phyloP scores from a whole-genome alignment of 2,329 filamentous ascomycete genomes.

The Colletotrichum musae region DNA sequence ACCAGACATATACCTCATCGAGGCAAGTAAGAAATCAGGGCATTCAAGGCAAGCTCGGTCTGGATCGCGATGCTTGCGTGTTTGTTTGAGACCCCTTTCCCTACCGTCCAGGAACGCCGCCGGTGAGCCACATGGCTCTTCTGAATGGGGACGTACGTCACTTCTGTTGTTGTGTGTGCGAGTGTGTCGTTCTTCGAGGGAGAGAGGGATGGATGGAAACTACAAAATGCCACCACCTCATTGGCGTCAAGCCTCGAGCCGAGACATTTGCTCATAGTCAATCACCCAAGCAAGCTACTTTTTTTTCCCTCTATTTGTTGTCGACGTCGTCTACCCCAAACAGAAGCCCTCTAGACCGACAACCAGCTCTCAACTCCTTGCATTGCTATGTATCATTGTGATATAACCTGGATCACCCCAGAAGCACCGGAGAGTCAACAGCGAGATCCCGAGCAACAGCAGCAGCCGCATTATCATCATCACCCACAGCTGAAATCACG shows the following conservation, averaged over 20 bases:
- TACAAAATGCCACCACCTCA: constrained; percentile 40
- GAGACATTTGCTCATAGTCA: constrained; percentile 9
- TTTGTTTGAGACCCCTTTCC: too few species aligned
- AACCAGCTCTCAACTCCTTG: constrained; percentile 4
- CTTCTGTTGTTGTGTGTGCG: constrained; percentile 18
- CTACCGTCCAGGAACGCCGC: too few species aligned
- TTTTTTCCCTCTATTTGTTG: too few species aligned
- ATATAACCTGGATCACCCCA: constrained; percentile 38
- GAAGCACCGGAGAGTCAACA: constrained; percentile 27
- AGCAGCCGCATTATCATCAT: not conserved
- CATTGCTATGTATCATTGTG: constrained; percentile 40
- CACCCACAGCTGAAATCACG: constrained; percentile 1
- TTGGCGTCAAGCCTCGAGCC: constrained; percentile 41
- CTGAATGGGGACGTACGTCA: constrained; percentile 34
- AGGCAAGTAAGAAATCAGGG: constrained; percentile 10
- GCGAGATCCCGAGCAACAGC: constrained; percentile 14
- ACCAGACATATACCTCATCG: constrained; percentile 11
- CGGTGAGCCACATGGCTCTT: constrained; percentile 26
- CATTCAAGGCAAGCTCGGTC: not conserved
- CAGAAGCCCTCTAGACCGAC: constrained; percentile 7
- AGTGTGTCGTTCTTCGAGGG: not conserved
- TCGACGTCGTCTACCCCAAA: constrained; percentile 4
- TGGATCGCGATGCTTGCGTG: too few species aligned
- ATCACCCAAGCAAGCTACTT: not conserved
- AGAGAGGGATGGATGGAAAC: constrained; percentile 13